phyloP scores from a whole-genome alignment of 2,329 filamentous ascomycete genomes.

The Macrophomina phaseolina region DNA sequence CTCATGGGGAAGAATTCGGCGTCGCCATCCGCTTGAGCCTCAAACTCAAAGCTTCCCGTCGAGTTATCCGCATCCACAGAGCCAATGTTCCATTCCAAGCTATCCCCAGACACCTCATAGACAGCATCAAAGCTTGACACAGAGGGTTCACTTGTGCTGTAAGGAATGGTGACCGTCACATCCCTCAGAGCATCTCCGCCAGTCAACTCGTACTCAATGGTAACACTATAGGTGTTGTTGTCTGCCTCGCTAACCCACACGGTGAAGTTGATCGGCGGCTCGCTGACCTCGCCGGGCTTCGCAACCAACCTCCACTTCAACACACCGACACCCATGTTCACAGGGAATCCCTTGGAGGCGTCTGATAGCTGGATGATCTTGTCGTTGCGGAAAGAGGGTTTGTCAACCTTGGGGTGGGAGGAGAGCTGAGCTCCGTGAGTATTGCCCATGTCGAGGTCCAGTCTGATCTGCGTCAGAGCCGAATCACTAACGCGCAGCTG shows the following conservation, averaged over 20 bases:
- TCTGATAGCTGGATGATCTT: conserved; percentile 92
- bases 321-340: conserved; percentile 91
- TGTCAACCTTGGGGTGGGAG: conserved; percentile 96
- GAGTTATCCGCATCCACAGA: conserved; percentile 81
- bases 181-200: conserved; percentile 80
- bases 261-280: conserved; percentile 92
- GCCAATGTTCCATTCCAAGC: conserved; percentile 92
- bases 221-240: conserved; percentile 83
- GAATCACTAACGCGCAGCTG: conserved; percentile 89
- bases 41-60: conserved; percentile 92
- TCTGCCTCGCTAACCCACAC: conserved; percentile 95
- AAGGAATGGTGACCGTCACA: conserved; percentile 87
- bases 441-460: conserved; percentile 76
- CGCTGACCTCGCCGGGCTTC: conserved; percentile 77
- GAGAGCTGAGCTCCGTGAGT: conserved; percentile 89
- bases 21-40: conserved; percentile 84
- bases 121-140: conserved; percentile 93
- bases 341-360: conserved; percentile 83
- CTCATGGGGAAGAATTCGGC: conserved; percentile 98
- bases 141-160: conserved; percentile 79
- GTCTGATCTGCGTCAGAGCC: conserved; percentile 87
- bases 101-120: conserved; percentile 92
- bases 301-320: conserved; percentile 89
- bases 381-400: conserved; percentile 79
- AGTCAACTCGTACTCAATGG: conserved; percentile 92